These are phyloP conservation scores for Torulaspora maleeae DNA, from an alignment of 805 yeast species.

Conservation along the genomic window DNA sequence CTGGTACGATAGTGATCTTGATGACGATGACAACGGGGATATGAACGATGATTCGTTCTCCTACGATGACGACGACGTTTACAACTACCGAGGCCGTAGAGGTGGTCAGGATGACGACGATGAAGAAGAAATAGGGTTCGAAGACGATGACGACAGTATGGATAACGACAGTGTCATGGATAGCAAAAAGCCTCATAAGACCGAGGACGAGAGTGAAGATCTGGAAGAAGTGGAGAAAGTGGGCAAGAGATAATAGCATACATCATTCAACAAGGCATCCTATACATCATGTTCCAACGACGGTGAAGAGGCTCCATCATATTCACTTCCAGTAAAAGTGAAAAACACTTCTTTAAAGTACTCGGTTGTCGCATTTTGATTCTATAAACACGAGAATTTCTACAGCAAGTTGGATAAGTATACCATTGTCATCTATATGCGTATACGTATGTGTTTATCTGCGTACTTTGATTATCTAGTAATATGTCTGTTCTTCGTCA, in stretches of 20 bases:
- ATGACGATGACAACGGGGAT: constrained; percentile 56
- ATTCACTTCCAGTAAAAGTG: not conserved
- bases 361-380: not conserved
- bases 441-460: constrained; percentile 1
- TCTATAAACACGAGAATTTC: constrained; percentile 1
- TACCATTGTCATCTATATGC: not conserved
- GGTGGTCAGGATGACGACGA: constrained; percentile 42
- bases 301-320: not conserved
- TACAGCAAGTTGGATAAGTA: not conserved
- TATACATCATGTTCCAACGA: not conserved
- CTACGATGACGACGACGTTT: constrained; percentile 53
- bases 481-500: constrained; percentile 2
- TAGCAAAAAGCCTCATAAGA: constrained; percentile 33
- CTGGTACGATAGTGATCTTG: constrained; percentile 72
- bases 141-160: constrained; percentile 34
- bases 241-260: constrained; percentile 17
- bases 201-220: constrained; percentile 35
- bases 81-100: constrained; percentile 33
- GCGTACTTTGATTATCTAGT: constrained; percentile 3
- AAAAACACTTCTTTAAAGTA: too few species aligned
- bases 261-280: not conserved
- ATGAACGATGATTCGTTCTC: constrained; percentile 39
- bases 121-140: constrained; percentile 37
- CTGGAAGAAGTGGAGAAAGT: constrained; percentile 30
- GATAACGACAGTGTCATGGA: constrained; percentile 36